phyloP scores from a whole-genome alignment of 2,329 filamentous ascomycete genomes.

The Beauveria pseudobassiana region DNA sequence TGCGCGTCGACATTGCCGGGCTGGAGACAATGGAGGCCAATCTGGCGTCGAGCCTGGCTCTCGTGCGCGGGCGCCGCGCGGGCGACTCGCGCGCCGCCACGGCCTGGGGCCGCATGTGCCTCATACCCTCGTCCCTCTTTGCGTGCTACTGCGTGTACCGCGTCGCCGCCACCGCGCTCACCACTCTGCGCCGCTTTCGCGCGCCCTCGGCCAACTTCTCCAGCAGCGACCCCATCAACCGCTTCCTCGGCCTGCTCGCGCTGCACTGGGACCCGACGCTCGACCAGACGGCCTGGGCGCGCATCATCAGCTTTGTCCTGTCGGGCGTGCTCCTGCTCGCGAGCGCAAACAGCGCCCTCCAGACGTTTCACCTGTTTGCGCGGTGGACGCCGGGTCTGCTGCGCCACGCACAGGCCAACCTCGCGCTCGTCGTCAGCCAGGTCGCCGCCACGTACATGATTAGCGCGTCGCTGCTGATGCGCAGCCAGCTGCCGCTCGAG shows the following conservation, averaged over 20 bases:
- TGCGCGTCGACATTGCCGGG: slow-evolving; percentile 71
- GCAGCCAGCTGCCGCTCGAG: slow-evolving; percentile 71
- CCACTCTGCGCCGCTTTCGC: slow-evolving; percentile 52
- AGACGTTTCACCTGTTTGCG: slow-evolving; percentile 75
- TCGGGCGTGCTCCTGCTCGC: slow-evolving; percentile 76
- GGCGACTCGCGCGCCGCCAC: slow-evolving; percentile 63
- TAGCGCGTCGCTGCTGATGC: slow-evolving; percentile 65
- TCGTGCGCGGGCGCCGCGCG: slow-evolving; percentile 55
- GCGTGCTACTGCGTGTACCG: slow-evolving; percentile 80
- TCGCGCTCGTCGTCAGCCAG: slow-evolving; percentile 73
- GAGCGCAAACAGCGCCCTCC: slow-evolving; percentile 74
- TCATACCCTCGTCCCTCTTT: slow-evolving; percentile 59
- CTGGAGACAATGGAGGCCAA: slow-evolving; percentile 73
- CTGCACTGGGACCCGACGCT: slow-evolving; percentile 78
- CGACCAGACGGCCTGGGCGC: slow-evolving; percentile 75
- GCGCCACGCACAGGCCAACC: slow-evolving; percentile 66
- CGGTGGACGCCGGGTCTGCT: slow-evolving; percentile 66
- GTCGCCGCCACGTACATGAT: slow-evolving; percentile 82
- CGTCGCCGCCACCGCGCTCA: slow-evolving; percentile 63
- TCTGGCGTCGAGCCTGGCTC: slow-evolving; percentile 56
- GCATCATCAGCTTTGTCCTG: slow-evolving; percentile 76
- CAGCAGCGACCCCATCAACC: slow-evolving; percentile 74
- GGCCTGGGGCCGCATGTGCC: slow-evolving; percentile 54
- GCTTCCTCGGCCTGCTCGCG: slow-evolving; percentile 70
- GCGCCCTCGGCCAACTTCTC: slow-evolving; percentile 45